Percentiles rank a stretch among this genome's conserved stretches.
Evolutionary conservation across 176 grass and related monocot species (phyloP).

Genomic region (Leersia perrieri): DNA sequence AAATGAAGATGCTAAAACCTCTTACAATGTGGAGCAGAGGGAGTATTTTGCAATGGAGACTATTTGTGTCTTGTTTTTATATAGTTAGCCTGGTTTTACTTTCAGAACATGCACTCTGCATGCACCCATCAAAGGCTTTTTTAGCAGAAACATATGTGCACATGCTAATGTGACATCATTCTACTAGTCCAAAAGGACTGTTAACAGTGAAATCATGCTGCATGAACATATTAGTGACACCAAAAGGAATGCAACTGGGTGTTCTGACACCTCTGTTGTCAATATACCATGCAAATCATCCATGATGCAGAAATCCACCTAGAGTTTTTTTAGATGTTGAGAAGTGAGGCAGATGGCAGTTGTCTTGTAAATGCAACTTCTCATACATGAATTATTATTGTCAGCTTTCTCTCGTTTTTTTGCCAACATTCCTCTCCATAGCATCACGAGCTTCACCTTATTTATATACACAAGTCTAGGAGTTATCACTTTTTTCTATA

Average conservation of each 20-base stretch:
- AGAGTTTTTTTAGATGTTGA: no score
- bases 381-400: neutral
- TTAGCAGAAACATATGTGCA: neutral
- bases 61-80: neutral
- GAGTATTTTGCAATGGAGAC: neutral
- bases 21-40: no score
- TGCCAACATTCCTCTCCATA: neutral
- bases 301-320: no score
- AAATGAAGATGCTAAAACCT: no score
- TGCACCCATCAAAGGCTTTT: neutral
- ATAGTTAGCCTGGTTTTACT: neutral
- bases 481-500: neutral
- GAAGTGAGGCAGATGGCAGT: neutral
- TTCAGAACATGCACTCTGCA: neutral
- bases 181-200: neutral
- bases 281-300: neutral
- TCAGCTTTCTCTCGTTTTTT: neutral
- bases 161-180: neutral
- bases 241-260: neutral
- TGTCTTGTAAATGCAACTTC: neutral
- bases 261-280: neutral
- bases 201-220: neutral
- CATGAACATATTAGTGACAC: neutral
- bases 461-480: neutral
- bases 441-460: neutral